Percentiles rank a stretch among this genome's conserved stretches.
phyloP scores from a whole-genome alignment of 1,284 basidiomycete genomes.

The Violaceomyces palustris region DNA sequence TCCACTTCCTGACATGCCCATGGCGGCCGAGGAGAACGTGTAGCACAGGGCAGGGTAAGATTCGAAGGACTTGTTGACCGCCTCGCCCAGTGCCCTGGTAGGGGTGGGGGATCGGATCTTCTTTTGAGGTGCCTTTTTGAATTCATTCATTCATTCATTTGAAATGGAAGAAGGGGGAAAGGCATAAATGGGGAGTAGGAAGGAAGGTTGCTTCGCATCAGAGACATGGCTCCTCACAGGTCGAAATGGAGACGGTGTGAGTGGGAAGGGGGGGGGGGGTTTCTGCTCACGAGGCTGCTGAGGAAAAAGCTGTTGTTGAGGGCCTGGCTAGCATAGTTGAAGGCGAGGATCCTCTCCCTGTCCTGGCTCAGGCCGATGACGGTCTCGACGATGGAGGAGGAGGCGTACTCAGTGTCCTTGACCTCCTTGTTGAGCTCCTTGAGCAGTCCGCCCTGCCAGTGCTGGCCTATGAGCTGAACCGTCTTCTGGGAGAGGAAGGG shows the following conservation, averaged over 20 bases:
- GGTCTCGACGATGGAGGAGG: conserved; percentile 66
- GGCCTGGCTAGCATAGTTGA: conserved; percentile 86
- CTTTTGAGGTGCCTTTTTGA: no score
- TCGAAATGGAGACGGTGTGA: no score
- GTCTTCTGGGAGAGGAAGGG: conserved; percentile 43
- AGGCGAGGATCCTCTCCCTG: conserved; percentile 66
- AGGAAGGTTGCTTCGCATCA: no score
- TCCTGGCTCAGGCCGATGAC: conserved; percentile 67
- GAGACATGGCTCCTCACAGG: no score
- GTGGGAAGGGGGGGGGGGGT: no score
- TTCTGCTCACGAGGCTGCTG: conserved; percentile 66
- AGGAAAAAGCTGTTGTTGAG: conserved; percentile 96
- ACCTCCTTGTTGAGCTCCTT: conserved; percentile 50
- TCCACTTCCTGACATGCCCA: conserved; percentile 71
- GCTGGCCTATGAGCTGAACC: conserved; percentile 37
- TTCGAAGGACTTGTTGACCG: conserved; percentile 61
- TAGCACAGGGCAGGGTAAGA: conserved; percentile 69
- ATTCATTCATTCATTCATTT: no score
- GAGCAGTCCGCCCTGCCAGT: conserved; percentile 47
- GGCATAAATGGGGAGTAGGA: background rate
- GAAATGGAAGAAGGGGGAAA: background rate
- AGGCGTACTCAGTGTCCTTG: conserved; percentile 61
- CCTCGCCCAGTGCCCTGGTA: conserved; percentile 55
- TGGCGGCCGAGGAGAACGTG: conserved; percentile 68
- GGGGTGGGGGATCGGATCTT: no score